Evolutionary conservation across 2,329 filamentous ascomycete genomes (phyloP), one percentile per base, ranked within the genome.

Genomic region (Talaromyces islandicus): DNA sequence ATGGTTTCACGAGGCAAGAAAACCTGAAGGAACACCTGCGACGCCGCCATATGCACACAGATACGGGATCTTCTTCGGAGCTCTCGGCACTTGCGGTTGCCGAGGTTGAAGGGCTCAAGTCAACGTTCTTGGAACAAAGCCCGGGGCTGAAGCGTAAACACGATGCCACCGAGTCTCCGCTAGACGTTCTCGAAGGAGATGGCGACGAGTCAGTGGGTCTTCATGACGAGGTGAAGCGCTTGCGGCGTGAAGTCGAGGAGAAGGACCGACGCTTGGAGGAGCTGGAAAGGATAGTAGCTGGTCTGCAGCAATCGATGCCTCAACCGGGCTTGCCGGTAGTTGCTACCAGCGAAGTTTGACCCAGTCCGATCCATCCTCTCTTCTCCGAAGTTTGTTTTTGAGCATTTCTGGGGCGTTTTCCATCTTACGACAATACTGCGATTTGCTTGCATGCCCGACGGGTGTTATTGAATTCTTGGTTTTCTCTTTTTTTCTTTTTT

Each of bases 21-120:
- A 97, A 97, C 68, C 81, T 97, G 4, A 92, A 93, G 71, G 93
- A 97, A 76, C 93, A 97, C 75, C 80, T 97, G 19, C 89, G 93
- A 21, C 87, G 93, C 27, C 90, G 95, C n/a, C 93, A 97, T 72
- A 88, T 83, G 48, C 80, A 81, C 60, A 70, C 64, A 1, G 74
- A 75, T 32, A 73, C 71, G 46, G 70, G 68, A 2, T 63, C 68
- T 19, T 64, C 69, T 10, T 65, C 69, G 12, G 70, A 70, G 12
- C 59, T 69, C 7, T 62, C 77, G 5, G 76, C 65, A 52, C 69
- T 69, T 60, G 67, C 62, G 57, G 66, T 62, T 29, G 57, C 68
- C 52, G 69, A 73, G 59, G 65, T 70, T 17, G 71, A 75, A 50
- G 70, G 69, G 24, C 62, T 69, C 10, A 67, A 66, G 24, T 66